Percentiles rank a stretch among this genome's conserved stretches.
Evolutionary conservation across 495 filamentous ascomycete genomes (phyloP).

Genomic region (Aspergillus sclerotiicarbonarius): DNA sequence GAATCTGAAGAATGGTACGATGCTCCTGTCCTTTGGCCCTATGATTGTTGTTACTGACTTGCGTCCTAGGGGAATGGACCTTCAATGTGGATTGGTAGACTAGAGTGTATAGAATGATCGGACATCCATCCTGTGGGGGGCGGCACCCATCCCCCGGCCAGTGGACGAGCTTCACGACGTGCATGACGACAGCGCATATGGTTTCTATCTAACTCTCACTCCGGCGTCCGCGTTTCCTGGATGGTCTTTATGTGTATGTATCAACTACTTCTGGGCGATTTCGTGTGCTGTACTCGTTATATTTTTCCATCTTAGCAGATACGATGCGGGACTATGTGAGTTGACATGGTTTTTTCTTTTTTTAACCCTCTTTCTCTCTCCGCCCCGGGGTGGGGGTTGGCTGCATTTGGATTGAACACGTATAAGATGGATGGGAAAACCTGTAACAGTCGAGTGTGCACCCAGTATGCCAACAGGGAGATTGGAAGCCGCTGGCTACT

Average conservation of each 20-base stretch:
- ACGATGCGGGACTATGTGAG: background rate
- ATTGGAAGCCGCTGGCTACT: too few relatives aligned
- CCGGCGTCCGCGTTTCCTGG: slow-evolving; percentile 12
- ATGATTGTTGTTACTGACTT: background rate
- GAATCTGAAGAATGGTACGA: slow-evolving; percentile 81
- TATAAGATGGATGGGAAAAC: too few relatives aligned
- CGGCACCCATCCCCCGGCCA: background rate
- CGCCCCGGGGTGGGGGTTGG: too few relatives aligned
- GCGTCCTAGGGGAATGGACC: slow-evolving; percentile 37
- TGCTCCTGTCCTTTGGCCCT: background rate
- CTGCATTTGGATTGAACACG: too few relatives aligned
- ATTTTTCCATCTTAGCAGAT: background rate
- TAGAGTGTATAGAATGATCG: slow-evolving; percentile 18
- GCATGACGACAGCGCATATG: slow-evolving; percentile 33
- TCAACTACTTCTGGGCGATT: slow-evolving; percentile 7
- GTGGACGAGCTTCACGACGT: slow-evolving; percentile 29
- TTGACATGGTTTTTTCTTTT: background rate
- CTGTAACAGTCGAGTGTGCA: too few relatives aligned
- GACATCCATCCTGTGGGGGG: background rate
- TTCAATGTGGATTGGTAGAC: slow-evolving; percentile 46
- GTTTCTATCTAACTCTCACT: slow-evolving; percentile 2
- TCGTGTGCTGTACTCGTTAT: background rate
- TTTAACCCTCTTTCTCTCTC: background rate
- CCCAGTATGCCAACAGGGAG: too few relatives aligned
- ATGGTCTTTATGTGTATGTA: slow-evolving; percentile 7